A percentile compares a stretch with the other conserved stretches of the same genome.
phyloP scores from a whole-genome alignment of 2,329 filamentous ascomycete genomes.

The Helicocarpus griseus region DNA sequence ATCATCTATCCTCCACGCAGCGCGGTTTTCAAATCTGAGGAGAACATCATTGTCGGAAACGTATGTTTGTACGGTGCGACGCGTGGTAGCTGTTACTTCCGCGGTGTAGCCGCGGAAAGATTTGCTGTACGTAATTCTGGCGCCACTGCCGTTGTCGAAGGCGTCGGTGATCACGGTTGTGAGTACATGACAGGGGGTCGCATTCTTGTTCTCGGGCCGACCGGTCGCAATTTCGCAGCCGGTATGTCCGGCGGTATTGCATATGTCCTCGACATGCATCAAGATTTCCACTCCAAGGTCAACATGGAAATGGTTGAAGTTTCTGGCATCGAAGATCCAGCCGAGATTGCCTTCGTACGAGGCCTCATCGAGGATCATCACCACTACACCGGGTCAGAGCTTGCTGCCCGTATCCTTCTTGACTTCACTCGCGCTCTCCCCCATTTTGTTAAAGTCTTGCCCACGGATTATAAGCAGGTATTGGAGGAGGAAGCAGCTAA shows the following conservation, averaged over 20 bases:
- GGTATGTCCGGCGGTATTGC: constrained; percentile 98
- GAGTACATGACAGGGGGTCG: constrained; percentile 99
- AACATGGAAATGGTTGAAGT: constrained; percentile 98
- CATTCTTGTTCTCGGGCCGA: constrained; percentile 74
- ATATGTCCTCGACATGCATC: constrained; percentile 81
- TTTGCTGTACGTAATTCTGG: constrained; percentile 96
- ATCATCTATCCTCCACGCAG: constrained; percentile 88
- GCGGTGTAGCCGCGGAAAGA: constrained; percentile 88
- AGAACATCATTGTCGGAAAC: constrained; percentile 90
- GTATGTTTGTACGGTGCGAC: constrained; percentile 94
- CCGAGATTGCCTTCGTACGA: constrained; percentile 82
- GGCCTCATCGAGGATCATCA: constrained; percentile 93
- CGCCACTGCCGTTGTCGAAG: constrained; percentile 91
- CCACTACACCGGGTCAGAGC: constrained; percentile 93
- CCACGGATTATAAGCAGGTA: constrained; percentile 92
- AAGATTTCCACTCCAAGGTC: constrained; percentile 85
- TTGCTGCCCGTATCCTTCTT: constrained; percentile 83
- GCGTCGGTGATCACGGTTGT: constrained; percentile 89
- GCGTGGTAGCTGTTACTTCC: constrained; percentile 87
- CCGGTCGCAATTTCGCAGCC: constrained; percentile 92
- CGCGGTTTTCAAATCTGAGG: constrained; percentile 89
- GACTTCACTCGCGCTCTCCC: constrained; percentile 88
- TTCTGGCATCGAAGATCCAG: constrained; percentile 68
- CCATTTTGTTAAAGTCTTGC: constrained; percentile 87
- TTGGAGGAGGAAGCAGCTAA: constrained; percentile 77